A percentile compares a stretch with the other conserved stretches of the same genome.
Evolutionary conservation across 2,329 filamentous ascomycete genomes (phyloP).

Genomic region (Scedosporium dehoogii): DNA sequence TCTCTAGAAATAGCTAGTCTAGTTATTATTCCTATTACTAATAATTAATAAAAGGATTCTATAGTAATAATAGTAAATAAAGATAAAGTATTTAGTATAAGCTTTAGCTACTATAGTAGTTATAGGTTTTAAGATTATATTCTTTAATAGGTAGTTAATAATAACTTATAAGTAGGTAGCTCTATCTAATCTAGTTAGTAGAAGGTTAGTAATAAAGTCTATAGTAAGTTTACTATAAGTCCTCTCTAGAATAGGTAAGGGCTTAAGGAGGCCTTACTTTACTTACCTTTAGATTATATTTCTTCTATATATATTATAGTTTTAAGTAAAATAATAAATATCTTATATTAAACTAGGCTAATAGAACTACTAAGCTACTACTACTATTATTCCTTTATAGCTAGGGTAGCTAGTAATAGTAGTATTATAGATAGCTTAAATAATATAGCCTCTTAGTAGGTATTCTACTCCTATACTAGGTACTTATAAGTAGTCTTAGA

Average conservation of each 20-base stretch:
- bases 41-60: background rate
- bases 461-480: background rate
- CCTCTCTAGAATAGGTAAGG: background rate
- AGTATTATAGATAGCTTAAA: background rate
- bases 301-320: slow-evolving; percentile 13
- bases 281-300: background rate
- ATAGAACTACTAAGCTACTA: background rate
- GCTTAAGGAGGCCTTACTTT: background rate
- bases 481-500: background rate
- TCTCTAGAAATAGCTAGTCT: background rate
- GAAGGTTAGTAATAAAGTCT: background rate
- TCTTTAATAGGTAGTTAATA: background rate
- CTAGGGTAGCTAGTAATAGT: background rate
- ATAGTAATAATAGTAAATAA: background rate
- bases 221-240: background rate
- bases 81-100: background rate
- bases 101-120: background rate
- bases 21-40: background rate
- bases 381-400: background rate
- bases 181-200: background rate
- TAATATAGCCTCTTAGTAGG: background rate
- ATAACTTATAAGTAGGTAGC: background rate
- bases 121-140: background rate
- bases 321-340: background rate
- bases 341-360: background rate